These are phyloP conservation scores for Coprinopsis strossmayeri DNA, from an alignment of 768 basidiomycete genomes.

Conservation along the genomic window DNA sequence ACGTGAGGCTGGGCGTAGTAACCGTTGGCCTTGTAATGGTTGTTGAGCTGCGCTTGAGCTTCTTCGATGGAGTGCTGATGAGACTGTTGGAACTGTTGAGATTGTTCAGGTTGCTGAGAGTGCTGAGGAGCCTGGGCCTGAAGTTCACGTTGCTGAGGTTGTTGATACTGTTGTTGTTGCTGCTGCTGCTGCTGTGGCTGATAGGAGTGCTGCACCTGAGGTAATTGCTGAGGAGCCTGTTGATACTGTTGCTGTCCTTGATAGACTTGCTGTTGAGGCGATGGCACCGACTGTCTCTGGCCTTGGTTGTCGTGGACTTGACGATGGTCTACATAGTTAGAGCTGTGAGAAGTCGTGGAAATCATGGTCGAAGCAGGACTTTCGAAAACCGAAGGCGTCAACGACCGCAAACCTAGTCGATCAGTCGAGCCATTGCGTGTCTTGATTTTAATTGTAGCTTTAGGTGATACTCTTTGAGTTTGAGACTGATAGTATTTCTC, in stretches of 20 bases:
- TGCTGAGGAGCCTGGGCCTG: slow-evolving; percentile 6
- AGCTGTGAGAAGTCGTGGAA: slow-evolving; percentile 17
- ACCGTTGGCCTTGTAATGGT: slow-evolving; percentile 18
- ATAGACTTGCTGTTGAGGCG: slow-evolving; percentile 1
- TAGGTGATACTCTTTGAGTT: slow-evolving; percentile 4
- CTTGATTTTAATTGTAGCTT: slow-evolving; percentile 34
- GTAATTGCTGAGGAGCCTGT: slow-evolving; percentile 6
- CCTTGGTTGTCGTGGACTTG: slow-evolving; percentile 3
- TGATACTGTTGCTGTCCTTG: slow-evolving; percentile 16
- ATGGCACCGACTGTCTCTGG: slow-evolving; percentile 2
- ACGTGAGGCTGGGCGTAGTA: slow-evolving; percentile 33
- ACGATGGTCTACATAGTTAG: slow-evolving; percentile 12
- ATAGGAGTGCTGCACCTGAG: slow-evolving; percentile 14
- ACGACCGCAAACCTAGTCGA: slow-evolving; percentile 51
- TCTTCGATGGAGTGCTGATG: slow-evolving; percentile 1
- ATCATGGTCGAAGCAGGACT: slow-evolving; percentile 15
- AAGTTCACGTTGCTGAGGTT: slow-evolving; percentile 16
- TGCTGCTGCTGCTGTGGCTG: slow-evolving; percentile 15
- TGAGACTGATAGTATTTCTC: slow-evolving; percentile 10
- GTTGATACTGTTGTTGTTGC: slow-evolving; percentile 5
- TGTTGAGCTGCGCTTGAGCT: background rate
- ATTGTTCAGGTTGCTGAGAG: slow-evolving; percentile 18
- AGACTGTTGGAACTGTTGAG: slow-evolving; percentile 19
- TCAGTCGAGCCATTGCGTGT: slow-evolving; percentile 55
- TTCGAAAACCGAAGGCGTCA: slow-evolving; percentile 54